A percentile compares a stretch with the other conserved stretches of the same genome.
phyloP scores from a whole-genome alignment of 495 filamentous ascomycete genomes.

The Rostrohypoxylon terebratum region DNA sequence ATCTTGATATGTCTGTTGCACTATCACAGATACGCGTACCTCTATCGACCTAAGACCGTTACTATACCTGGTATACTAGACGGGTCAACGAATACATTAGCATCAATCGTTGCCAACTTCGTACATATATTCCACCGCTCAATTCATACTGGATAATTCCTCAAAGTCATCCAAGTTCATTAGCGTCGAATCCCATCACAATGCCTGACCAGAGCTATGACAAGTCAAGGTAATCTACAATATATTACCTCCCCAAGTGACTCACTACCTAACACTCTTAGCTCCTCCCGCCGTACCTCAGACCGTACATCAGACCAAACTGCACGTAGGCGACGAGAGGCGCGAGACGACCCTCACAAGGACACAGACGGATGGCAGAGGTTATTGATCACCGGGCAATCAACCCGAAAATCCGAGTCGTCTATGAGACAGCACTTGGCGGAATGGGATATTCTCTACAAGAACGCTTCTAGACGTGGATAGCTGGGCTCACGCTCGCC shows the following conservation, averaged over 20 bases:
- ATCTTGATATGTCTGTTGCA: neutral
- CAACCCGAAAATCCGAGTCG: slow-evolving; percentile 18
- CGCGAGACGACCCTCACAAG: neutral
- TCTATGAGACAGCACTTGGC: slow-evolving; percentile 22
- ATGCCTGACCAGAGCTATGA: slow-evolving; percentile 14
- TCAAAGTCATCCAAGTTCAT: neutral
- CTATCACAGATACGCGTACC: neutral
- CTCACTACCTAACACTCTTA: slow-evolving; percentile 10
- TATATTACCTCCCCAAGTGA: neutral
- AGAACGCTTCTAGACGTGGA: slow-evolving; percentile 13
- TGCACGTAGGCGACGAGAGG: slow-evolving; percentile 3
- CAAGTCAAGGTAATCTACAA: slow-evolving; percentile 29
- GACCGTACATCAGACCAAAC: neutral
- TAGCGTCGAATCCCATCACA: neutral
- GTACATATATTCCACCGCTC: neutral
- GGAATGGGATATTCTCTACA: slow-evolving; percentile 26
- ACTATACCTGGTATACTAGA: too few species aligned
- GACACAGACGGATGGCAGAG: slow-evolving; percentile 13
- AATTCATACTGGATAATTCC: neutral
- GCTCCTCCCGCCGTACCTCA: slow-evolving; percentile 14
- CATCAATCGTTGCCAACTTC: neutral
- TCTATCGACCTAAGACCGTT: too few species aligned
- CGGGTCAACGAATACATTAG: neutral
- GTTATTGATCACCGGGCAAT: slow-evolving; percentile 33
- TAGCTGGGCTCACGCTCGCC: neutral